Evolutionary conservation across 2,329 filamentous ascomycete genomes (phyloP).

Genomic region (Fusarium nurragi): DNA sequence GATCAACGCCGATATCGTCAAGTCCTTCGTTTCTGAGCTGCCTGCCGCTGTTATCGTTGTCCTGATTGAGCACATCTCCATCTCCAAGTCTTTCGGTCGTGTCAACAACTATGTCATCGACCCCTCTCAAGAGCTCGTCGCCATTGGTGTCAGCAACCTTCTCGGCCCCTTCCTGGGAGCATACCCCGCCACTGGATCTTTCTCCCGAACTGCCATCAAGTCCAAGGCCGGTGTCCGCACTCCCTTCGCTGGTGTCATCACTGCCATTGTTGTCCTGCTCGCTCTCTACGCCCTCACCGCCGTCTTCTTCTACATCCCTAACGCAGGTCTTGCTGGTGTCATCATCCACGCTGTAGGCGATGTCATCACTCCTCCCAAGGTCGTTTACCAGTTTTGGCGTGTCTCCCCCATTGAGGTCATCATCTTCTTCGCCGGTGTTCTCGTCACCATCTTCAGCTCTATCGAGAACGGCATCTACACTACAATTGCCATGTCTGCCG

Average conservation of each 20-base stretch:
- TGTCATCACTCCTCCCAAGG: constrained; percentile 83
- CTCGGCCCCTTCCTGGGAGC: constrained; percentile 81
- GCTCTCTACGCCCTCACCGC: constrained; percentile 84
- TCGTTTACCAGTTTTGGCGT: constrained; percentile 88
- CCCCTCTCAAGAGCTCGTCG: constrained; percentile 81
- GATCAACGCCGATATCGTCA: constrained; percentile 69
- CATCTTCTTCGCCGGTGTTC: constrained; percentile 86
- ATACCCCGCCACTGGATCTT: constrained; percentile 89
- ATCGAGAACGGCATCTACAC: constrained; percentile 91
- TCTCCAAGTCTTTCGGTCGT: constrained; percentile 82
- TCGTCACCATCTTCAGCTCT: constrained; percentile 81
- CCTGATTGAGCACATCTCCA: constrained; percentile 83
- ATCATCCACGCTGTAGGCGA: constrained; percentile 93
- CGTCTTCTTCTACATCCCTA: constrained; percentile 91
- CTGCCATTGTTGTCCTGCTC: constrained; percentile 80
- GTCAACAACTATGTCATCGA: constrained; percentile 85
- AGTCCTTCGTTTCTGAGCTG: constrained; percentile 70
- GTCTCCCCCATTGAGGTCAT: constrained; percentile 83
- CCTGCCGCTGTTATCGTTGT: constrained; percentile 81
- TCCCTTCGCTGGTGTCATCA: constrained; percentile 86
- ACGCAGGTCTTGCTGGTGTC: constrained; percentile 77
- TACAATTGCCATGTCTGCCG: constrained; percentile 75
- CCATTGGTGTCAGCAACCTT: constrained; percentile 78
- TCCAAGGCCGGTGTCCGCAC: constrained; percentile 93
- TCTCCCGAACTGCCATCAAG: constrained; percentile 91